Evolutionary conservation across 345 rosid species (phyloP).

Genomic region (Brassica juncea): DNA sequence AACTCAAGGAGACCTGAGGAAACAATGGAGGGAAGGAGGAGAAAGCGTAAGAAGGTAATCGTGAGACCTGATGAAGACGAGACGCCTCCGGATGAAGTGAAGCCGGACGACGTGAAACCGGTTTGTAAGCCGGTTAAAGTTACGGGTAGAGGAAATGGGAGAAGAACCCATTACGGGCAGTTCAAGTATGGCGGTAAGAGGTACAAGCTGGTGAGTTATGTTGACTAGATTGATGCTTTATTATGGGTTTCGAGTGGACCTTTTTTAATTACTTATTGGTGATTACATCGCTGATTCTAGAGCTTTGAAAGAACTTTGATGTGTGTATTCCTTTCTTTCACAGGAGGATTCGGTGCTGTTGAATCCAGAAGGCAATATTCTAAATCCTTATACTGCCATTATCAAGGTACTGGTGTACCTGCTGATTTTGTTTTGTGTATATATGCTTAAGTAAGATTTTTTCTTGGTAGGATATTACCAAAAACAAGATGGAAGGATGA

Average conservation of each 20-base stretch:
- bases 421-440: neutral
- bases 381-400: neutral
- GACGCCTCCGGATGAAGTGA: conserved; percentile 31
- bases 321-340: conserved; percentile 12
- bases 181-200: conserved; percentile 78
- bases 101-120: conserved; percentile 80
- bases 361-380: neutral
- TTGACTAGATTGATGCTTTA: neutral
- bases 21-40: conserved; percentile 6
- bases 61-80: neutral
- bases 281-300: too few species aligned
- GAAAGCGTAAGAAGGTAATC: conserved; percentile 25
- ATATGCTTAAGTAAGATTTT: neutral
- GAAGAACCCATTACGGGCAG: conserved; percentile 56
- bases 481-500: conserved; percentile 57
- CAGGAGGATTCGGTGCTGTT: neutral
- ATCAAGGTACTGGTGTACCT: neutral
- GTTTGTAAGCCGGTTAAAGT: conserved; percentile 58
- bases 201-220: conserved; percentile 71
- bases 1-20: neutral
- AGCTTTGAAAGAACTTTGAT: neutral
- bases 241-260: too few species aligned
- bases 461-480: conserved; percentile 27
- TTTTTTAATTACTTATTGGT: too few species aligned
- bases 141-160: conserved; percentile 76